These are phyloP conservation scores for Pulicaria dysenterica DNA, from an alignment of 129 eudicot genomes.

Conservation along the genomic window DNA sequence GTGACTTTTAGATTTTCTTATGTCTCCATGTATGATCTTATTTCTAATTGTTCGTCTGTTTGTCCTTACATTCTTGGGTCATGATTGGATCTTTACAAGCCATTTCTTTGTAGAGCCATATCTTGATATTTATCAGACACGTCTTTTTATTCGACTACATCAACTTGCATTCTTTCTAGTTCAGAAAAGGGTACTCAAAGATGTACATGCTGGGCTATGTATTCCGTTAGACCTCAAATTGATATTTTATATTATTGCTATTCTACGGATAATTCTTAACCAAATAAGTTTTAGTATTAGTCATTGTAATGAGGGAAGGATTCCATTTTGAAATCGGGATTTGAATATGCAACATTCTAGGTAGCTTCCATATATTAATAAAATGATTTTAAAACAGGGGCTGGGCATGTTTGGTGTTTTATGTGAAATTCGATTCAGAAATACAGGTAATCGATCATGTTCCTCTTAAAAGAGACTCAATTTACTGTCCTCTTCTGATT, in stretches of 20 bases:
- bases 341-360: not conserved
- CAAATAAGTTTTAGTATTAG: too few species aligned
- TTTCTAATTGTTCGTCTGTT: not conserved
- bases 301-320: not conserved
- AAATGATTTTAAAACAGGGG: too few species aligned
- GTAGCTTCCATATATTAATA: too few species aligned
- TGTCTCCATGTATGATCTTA: not conserved
- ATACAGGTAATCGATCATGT: too few species aligned
- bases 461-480: too few species aligned
- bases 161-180: too few species aligned
- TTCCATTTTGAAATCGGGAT: not conserved
- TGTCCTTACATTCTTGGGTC: not conserved
- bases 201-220: not conserved
- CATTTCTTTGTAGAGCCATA: not conserved
- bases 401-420: too few species aligned
- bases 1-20: not conserved
- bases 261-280: not conserved
- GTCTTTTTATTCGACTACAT: too few species aligned
- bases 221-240: not conserved
- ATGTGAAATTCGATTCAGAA: too few species aligned
- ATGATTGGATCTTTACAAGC: not conserved
- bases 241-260: not conserved
- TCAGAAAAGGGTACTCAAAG: too few species aligned
- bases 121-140: too few species aligned
- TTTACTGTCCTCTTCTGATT: too few species aligned